These are phyloP conservation scores for Neocucurbitaria cava DNA, from an alignment of 2,329 filamentous ascomycete genomes.

Conservation along the genomic window DNA sequence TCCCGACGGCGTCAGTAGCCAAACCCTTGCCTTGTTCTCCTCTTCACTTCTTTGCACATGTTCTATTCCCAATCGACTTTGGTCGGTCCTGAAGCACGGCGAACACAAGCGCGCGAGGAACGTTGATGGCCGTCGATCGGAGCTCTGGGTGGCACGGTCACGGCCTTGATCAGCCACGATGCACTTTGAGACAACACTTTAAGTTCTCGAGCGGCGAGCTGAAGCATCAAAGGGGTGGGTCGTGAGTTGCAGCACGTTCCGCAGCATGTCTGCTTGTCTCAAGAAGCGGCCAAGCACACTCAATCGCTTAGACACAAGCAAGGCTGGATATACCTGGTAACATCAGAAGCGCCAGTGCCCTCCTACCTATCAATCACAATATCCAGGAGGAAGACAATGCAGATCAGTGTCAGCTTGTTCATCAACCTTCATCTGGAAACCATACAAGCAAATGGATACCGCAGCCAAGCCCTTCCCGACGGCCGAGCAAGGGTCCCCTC, in stretches of 20 bases:
- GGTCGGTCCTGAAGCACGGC: not conserved
- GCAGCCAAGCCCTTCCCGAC: not conserved
- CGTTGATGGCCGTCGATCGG: not conserved
- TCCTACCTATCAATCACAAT: not conserved
- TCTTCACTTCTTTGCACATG: not conserved
- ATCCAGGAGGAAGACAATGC: not conserved
- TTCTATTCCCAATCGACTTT: not conserved
- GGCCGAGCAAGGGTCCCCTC: not conserved
- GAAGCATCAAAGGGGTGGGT: not conserved
- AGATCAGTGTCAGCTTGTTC: not conserved
- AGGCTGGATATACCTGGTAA: not conserved
- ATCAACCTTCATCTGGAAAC: not conserved
- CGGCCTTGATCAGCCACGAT: not conserved
- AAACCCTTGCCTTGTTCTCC: not conserved
- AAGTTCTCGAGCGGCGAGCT: not conserved
- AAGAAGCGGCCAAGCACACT: not conserved
- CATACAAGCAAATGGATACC: not conserved
- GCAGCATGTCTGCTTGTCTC: constrained; percentile 4
- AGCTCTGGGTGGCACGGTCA: not conserved
- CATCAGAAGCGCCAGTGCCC: not conserved
- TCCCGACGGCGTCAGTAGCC: not conserved
- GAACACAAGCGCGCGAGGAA: not conserved
- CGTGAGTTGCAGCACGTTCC: constrained; percentile 7
- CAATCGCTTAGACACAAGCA: not conserved
- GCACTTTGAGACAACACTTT: not conserved